Conservation (phyloP, 2,329 filamentous ascomycete species). For the Hypoxylon sp. region DNA sequence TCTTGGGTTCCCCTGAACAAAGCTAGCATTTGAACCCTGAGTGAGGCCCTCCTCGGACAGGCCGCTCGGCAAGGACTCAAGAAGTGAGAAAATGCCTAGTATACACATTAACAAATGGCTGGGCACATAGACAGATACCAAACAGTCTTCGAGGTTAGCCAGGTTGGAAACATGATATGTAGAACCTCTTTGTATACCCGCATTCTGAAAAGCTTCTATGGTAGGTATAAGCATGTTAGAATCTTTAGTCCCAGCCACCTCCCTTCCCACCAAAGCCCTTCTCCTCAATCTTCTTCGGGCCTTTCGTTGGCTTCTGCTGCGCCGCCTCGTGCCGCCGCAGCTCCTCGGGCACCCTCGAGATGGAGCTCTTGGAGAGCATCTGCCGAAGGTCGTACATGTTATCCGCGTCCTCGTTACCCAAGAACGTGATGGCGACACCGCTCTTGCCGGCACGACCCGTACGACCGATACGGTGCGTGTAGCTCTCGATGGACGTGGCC, state of each 20-base stretch:
- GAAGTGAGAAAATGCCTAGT: not conserved
- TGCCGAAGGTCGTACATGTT: slow-evolving; percentile 94
- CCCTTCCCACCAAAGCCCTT: slow-evolving; percentile 31
- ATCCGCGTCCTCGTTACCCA: slow-evolving; percentile 88
- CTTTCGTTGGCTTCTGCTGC: slow-evolving; percentile 75
- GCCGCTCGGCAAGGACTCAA: not conserved
- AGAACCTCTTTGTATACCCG: not conserved
- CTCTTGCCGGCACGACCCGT: slow-evolving; percentile 97
- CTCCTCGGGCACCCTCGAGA: slow-evolving; percentile 91
- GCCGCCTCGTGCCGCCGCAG: slow-evolving; percentile 87
- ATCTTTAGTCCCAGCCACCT: slow-evolving; percentile 24
- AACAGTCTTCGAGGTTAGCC: not conserved
- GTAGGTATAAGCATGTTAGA: not conserved
- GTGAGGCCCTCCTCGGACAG: not conserved
- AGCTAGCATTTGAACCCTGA: not conserved
- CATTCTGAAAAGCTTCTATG: not conserved
- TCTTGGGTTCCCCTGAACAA: not conserved
- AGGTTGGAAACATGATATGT: not conserved
- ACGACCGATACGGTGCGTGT: slow-evolving; percentile 95
- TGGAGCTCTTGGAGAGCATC: slow-evolving; percentile 90
- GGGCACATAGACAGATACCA: not conserved
- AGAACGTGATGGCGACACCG: slow-evolving; percentile 94
- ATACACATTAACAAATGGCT: not conserved
- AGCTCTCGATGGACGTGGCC: slow-evolving; percentile 89
- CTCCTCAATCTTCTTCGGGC: slow-evolving; percentile 43